Evolutionary conservation across 1,284 basidiomycete species (phyloP), one percentile per base, ranked within the genome.

Genomic region (Leccinum angustisporum): DNA sequence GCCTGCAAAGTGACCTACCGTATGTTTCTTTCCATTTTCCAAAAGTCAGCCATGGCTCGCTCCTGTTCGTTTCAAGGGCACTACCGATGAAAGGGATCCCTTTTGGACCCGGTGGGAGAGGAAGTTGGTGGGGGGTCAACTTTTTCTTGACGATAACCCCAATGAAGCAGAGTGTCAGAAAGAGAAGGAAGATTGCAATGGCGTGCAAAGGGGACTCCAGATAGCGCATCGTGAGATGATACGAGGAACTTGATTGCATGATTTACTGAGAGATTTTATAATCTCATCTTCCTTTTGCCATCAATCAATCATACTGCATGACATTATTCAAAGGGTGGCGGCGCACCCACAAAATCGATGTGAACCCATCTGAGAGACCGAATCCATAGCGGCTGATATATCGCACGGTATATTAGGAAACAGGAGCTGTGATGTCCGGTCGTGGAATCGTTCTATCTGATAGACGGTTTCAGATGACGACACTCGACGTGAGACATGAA

Each of bases 31-130:
- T 65, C 73, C 70, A 75, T n/a, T 63, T 59, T 43, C 25, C 34
- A 27, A 72, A 75, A 8, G 71, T 68, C 27, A 76, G 11, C 73
- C 75, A 75, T 33, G 75, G 72, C 43, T 72, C 61, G 18, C 52
- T 34, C 40, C 52, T 64, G 53, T 76, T 64, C 21, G 77, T 43
- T 40, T 67, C 56, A 48, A 68, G 60, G 7, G 64, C 66, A 40
- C 57, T 76, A 9, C 75, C 73, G 14, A 75, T 30, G 16, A 73
- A 38, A 3, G 75, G 75, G 1, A 74, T 54, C 3, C 61, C 61
- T 54, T 63, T 65, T 1, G 73, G 73, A 18, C 75, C 75, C 2
- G 75, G 73, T 2, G 75, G 73, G 5, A 67, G 65, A 38, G 73
- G 59, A n/a, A 74, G 63, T 6, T 53, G 64, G 33, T 65, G 65